Base-by-base conservation (phyloP, 768 basidiomycete genomes). In the Wakefieldia striispora region DNA sequence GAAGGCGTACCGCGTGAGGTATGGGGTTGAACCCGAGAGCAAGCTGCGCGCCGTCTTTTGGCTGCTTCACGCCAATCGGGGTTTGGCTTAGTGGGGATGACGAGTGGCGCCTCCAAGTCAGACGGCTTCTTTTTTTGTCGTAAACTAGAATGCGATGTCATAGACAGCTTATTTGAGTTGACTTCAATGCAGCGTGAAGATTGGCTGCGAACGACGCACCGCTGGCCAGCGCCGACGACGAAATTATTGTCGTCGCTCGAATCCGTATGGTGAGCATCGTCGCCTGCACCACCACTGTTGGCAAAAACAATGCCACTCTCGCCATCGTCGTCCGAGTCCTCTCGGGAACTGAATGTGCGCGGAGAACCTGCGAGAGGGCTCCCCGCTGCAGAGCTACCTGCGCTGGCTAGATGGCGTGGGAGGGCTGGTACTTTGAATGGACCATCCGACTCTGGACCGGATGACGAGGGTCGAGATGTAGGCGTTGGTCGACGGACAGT, bases 41-140 rank as follows among this genome's bases (percentile, higher is more conserved):
- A 64, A 35, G 47, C 56, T 14, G 65, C 52, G 3, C 66, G 67
- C 8, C 88, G 75, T 63, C 81, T 84, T 36, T 86, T 76, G 14
- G 90, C 89, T 8, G 82, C 69, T 44, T 83, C 87, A 36, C 91
- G 75, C 95, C 95, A 99, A 64, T 99, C 95, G 23, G 83, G 80
- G 61, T 97, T 95, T 59, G 91, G 75, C 39, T 91, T 74, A 1
- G 91, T 75, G 14, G 95, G 85, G 39, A 99, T 98, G 33, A 97
- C 83, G 9, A 97, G 77, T 0, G 89, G 89, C 4, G 73, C 80
- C 35, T 79, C 64, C 11, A 77, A 69, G 43, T 65, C 73, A 3
- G 0, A 23, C 53, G 74, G 74, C 36, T 71, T 76, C 36, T 45
- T 69, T 47, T 74, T 72, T 48, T 73, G 75, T 55, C 72, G 70